Percentiles rank a stretch among this genome's conserved stretches.
Evolutionary conservation across 176 grass and related monocot species (phyloP).

Genomic region (Puccinellia tenuiflora): DNA sequence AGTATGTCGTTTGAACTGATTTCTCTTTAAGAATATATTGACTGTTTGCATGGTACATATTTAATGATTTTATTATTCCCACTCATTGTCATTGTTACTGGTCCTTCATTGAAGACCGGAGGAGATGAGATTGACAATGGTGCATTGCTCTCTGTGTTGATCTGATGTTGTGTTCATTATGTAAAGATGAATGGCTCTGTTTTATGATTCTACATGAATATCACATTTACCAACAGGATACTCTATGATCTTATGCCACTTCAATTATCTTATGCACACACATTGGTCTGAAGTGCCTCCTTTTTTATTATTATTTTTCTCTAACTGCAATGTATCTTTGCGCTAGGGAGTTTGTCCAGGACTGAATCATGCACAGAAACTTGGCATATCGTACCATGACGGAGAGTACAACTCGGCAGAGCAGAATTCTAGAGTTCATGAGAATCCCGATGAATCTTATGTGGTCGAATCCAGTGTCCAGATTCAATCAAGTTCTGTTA

Average conservation of each 20-base stretch:
- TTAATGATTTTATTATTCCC: slow-evolving; percentile 6
- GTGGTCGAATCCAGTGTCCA: slow-evolving; percentile 19
- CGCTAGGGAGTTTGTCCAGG: slow-evolving; percentile 74
- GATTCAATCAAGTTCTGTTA: slow-evolving; percentile 35
- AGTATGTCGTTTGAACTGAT: background rate
- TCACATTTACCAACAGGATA: background rate
- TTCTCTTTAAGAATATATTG: background rate
- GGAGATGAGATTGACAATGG: background rate
- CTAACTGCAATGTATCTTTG: slow-evolving; percentile 13
- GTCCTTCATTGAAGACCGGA: background rate
- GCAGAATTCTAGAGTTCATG: slow-evolving; percentile 24
- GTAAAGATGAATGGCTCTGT: background rate
- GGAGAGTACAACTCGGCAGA: slow-evolving; percentile 37
- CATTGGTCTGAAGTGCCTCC: slow-evolving; percentile 1
- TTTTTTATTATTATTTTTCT: background rate
- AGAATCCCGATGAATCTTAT: slow-evolving; percentile 31
- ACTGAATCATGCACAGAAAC: slow-evolving; percentile 79
- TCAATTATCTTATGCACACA: background rate
- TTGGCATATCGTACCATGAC: slow-evolving; percentile 57
- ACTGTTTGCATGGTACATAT: background rate
- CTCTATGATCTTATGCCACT: background rate
- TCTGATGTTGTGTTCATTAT: background rate
- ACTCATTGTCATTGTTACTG: background rate
- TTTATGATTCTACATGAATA: background rate
- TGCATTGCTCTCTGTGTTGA: slow-evolving; percentile 12